These are phyloP conservation scores for Ceratobasidium sp. DNA, from an alignment of 1,284 basidiomycete species.

Conservation along the genomic window DNA sequence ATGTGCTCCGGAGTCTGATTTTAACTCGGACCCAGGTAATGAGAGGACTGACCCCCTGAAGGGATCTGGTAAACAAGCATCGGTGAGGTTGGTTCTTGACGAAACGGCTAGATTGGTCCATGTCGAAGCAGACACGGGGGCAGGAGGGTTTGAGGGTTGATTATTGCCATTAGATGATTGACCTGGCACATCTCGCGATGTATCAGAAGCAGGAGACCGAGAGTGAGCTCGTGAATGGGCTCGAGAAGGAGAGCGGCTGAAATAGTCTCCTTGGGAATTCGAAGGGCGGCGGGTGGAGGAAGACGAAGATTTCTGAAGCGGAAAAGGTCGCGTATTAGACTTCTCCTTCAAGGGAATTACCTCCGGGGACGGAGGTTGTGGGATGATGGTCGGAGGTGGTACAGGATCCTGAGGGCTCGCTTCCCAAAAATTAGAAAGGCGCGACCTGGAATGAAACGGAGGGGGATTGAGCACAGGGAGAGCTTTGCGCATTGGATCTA, in stretches of 20 bases:
- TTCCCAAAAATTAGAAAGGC: conserved; percentile 47
- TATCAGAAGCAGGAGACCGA: not conserved
- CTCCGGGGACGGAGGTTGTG: conserved; percentile 28
- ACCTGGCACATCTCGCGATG: not conserved
- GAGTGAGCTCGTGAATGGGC: not conserved
- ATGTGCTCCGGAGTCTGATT: not conserved
- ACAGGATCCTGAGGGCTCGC: conserved; percentile 35
- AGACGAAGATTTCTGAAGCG: conserved; percentile 36
- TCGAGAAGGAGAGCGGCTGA: conserved; percentile 12
- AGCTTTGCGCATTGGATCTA: conserved; percentile 73
- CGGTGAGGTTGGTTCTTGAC: conserved; percentile 38
- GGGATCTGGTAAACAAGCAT: conserved; percentile 8
- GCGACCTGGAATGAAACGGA: conserved; percentile 32
- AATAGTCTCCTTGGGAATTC: conserved; percentile 16
- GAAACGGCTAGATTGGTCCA: conserved; percentile 29
- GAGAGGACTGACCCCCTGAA: conserved; percentile 1
- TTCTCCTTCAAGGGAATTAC: not conserved
- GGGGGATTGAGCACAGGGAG: conserved; percentile 6
- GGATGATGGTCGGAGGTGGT: conserved; percentile 1
- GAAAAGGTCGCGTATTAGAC: conserved; percentile 35
- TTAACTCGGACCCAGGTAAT: conserved; percentile 6
- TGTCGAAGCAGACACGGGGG: conserved; percentile 15
- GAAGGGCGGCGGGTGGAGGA: not conserved
- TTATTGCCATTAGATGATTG: not conserved
- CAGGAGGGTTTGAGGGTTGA: conserved; percentile 2